phyloP scores from a whole-genome alignment of 2,329 filamentous ascomycete genomes.

The Penicillium sp. region DNA sequence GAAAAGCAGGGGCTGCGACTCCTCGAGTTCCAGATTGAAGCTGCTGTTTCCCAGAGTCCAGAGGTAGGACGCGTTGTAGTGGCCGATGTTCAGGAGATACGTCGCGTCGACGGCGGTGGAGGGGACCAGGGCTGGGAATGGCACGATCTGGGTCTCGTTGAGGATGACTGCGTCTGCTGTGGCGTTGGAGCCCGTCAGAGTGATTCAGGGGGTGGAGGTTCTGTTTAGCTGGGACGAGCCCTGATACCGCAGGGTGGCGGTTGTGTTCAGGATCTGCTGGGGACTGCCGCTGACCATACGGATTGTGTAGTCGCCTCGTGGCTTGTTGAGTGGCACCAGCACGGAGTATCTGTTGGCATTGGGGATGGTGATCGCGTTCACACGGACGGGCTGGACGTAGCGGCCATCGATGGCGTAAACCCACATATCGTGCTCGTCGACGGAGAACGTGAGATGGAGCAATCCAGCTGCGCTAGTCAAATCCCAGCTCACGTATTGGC shows the following conservation, averaged over 20 bases:
- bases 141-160: conserved; percentile 43
- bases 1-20: conserved; percentile 25
- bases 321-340: conserved; percentile 45
- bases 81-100: conserved; percentile 24
- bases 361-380: conserved; percentile 36
- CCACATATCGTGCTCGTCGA: conserved; percentile 48
- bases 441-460: conserved; percentile 37
- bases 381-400: conserved; percentile 42
- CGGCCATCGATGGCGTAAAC: conserved; percentile 47
- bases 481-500: conserved; percentile 39
- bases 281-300: conserved; percentile 51
- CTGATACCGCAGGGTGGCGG: conserved; percentile 50
- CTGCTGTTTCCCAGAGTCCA: conserved; percentile 29
- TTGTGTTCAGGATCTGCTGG: conserved; percentile 56
- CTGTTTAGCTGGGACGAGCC: conserved; percentile 15
- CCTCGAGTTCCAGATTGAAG: conserved; percentile 24
- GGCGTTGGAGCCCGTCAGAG: conserved; percentile 48
- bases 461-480: conserved; percentile 38
- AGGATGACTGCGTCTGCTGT: conserved; percentile 47
- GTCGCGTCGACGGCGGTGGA: conserved; percentile 46
- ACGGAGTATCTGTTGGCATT: conserved; percentile 44
- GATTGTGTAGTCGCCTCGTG: conserved; percentile 53
- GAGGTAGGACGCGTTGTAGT: conserved; percentile 22
- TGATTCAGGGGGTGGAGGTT: conserved; percentile 47
- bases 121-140: conserved; percentile 50